phyloP scores from a whole-genome alignment of 306 rosid species.

The Carpinus viminea region DNA sequence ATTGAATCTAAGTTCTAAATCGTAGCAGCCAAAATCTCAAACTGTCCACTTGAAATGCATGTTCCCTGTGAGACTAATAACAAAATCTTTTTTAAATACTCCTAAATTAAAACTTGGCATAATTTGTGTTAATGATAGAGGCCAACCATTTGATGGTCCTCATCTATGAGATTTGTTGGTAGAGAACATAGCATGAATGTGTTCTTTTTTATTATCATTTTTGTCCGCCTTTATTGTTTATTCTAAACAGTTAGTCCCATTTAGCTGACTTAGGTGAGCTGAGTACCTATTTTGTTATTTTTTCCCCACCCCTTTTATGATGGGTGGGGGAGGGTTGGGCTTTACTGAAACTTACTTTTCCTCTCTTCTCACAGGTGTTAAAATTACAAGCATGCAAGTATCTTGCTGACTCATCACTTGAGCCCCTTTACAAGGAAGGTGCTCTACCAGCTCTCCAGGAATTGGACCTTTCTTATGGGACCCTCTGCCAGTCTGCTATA shows the following conservation, averaged over 20 bases:
- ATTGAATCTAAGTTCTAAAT: neutral
- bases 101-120: neutral
- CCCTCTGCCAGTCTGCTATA: conserved; percentile 87
- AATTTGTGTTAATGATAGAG: neutral
- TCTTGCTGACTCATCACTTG: conserved; percentile 80
- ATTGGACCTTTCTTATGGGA: conserved; percentile 91
- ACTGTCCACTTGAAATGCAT: neutral
- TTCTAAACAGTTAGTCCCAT: neutral
- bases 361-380: conserved; percentile 63
- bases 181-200: neutral
- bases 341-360: neutral
- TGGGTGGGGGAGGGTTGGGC: neutral
- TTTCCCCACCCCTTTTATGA: neutral
- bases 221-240: neutral
- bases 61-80: neutral
- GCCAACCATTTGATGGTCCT: neutral
- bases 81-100: neutral
- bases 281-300: too few relatives aligned
- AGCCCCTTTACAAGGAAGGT: conserved; percentile 90
- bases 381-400: conserved; percentile 96
- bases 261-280: neutral
- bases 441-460: conserved; percentile 94
- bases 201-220: neutral
- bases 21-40: neutral
- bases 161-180: neutral